Evolutionary conservation across 371 early-diverging fungal genomes (phyloP).

Genomic region (Rhizopus microsporus): DNA sequence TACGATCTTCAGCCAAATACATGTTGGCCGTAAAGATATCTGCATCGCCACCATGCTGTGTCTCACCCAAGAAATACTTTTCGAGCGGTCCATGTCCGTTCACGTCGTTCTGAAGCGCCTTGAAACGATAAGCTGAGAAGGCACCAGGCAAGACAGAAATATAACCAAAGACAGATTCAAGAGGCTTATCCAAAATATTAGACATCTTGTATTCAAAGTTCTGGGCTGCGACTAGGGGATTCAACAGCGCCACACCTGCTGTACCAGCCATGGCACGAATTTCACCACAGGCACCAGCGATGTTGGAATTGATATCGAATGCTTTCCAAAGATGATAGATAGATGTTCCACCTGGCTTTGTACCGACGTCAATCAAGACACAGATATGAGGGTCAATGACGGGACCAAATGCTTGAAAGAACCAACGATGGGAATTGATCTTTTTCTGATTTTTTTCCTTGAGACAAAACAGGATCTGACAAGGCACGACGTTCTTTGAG

Average conservation of each 20-base stretch:
- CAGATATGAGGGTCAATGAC: slow-evolving; percentile 88
- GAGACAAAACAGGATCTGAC: slow-evolving; percentile 90
- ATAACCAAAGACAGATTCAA: slow-evolving; percentile 96
- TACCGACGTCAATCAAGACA: slow-evolving; percentile 93
- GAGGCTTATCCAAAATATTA: slow-evolving; percentile 96
- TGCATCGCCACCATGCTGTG: slow-evolving; percentile 73
- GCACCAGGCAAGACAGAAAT: slow-evolving; percentile 96
- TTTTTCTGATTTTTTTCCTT: slow-evolving; percentile 92
- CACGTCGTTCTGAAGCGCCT: slow-evolving; percentile 77
- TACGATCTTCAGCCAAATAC: slow-evolving; percentile 86
- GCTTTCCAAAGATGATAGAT: slow-evolving; percentile 94
- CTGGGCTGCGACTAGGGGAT: slow-evolving; percentile 90
- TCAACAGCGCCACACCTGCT: slow-evolving; percentile 66
- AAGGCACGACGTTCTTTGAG: slow-evolving; percentile 75
- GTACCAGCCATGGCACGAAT: slow-evolving; percentile 86
- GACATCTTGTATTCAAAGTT: slow-evolving; percentile 97
- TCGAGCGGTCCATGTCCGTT: slow-evolving; percentile 77
- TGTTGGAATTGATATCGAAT: slow-evolving; percentile 82
- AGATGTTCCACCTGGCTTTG: slow-evolving; percentile 83
- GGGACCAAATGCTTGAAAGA: slow-evolving; percentile 93
- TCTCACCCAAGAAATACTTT: slow-evolving; percentile 93
- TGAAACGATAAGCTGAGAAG: slow-evolving; percentile 95
- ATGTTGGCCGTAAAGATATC: slow-evolving; percentile 76
- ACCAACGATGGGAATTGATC: slow-evolving; percentile 98
- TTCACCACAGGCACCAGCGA: slow-evolving; percentile 96